Percentiles rank a stretch among this genome's conserved stretches.
Evolutionary conservation across 228 moss, liverwort and hornwort genomes (phyloP).

Genomic region (Sphagnum fallax): DNA sequence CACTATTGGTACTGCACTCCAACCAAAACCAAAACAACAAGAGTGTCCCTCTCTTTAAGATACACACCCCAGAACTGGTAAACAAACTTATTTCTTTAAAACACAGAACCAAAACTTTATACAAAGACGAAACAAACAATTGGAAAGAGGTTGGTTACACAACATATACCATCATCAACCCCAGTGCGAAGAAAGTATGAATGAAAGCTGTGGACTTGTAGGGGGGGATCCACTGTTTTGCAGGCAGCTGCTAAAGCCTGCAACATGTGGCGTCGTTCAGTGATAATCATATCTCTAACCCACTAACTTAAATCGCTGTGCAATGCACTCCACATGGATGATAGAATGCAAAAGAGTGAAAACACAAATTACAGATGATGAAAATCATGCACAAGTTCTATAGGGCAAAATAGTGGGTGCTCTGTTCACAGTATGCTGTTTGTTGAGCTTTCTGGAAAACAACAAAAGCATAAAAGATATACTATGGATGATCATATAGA

Average conservation of each 20-base stretch:
- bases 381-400: not conserved
- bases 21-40: not conserved
- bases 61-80: no score
- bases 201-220: constrained; percentile 42
- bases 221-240: constrained; percentile 46
- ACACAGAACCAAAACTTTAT: no score
- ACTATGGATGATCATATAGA: not conserved
- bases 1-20: no score
- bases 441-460: not conserved
- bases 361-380: not conserved
- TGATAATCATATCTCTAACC: not conserved
- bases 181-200: constrained; percentile 46
- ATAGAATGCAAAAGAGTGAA: not conserved
- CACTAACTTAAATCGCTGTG: not conserved
- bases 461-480: not conserved
- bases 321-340: not conserved
- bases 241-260: constrained; percentile 48
- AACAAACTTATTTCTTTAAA: no score
- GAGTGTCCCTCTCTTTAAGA: no score
- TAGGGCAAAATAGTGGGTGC: no score
- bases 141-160: no score
- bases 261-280: not conserved
- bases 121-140: no score
- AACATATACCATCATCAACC: not conserved
- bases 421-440: no score